Percentiles rank a stretch among this genome's conserved stretches.
These are phyloP conservation scores for Aspergillus bridgeri DNA, from an alignment of 495 filamentous ascomycete species.

Conservation along the genomic window DNA sequence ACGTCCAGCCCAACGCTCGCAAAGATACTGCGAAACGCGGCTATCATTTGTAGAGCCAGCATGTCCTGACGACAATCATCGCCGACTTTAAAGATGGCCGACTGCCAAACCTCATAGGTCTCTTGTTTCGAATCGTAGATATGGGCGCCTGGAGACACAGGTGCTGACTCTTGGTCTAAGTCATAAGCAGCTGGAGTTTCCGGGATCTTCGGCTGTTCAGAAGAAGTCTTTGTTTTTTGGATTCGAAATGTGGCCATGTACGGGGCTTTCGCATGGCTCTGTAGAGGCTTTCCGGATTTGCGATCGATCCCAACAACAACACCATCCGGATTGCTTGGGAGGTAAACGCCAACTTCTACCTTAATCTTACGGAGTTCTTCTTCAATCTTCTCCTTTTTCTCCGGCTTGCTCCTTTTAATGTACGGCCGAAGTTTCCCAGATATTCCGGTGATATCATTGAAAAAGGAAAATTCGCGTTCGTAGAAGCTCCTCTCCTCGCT, in stretches of 20 bases:
- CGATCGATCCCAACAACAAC: constrained; percentile 96
- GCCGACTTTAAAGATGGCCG: constrained; percentile 99
- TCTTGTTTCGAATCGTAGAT: constrained; percentile 32
- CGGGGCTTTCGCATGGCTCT: constrained; percentile 96
- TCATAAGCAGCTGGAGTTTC: constrained; percentile 8
- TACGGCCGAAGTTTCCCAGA: constrained; percentile 93
- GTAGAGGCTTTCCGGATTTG: constrained; percentile 93
- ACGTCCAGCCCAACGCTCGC: constrained; percentile 90
- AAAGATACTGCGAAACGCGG: constrained; percentile 95
- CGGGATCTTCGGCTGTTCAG: constrained; percentile 20
- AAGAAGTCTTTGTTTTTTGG: constrained; percentile 62
- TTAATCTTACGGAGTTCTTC: constrained; percentile 96
- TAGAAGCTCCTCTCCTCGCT: constrained; percentile 78
- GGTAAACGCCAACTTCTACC: constrained; percentile 93
- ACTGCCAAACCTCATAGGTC: constrained; percentile 93
- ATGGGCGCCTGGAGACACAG: not conserved
- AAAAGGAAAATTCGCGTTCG: constrained; percentile 93
- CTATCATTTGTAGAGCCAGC: constrained; percentile 94
- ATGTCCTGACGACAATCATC: constrained; percentile 98
- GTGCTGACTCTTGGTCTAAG: not conserved
- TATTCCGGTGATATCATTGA: constrained; percentile 92
- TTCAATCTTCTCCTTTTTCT: constrained; percentile 99
- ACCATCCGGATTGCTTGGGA: constrained; percentile 95
- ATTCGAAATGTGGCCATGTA: constrained; percentile 99
- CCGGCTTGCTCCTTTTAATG: constrained; percentile 87